phyloP scores from a whole-genome alignment of 2,329 filamentous ascomycete genomes.

The Ceratocystis lukuohia region DNA sequence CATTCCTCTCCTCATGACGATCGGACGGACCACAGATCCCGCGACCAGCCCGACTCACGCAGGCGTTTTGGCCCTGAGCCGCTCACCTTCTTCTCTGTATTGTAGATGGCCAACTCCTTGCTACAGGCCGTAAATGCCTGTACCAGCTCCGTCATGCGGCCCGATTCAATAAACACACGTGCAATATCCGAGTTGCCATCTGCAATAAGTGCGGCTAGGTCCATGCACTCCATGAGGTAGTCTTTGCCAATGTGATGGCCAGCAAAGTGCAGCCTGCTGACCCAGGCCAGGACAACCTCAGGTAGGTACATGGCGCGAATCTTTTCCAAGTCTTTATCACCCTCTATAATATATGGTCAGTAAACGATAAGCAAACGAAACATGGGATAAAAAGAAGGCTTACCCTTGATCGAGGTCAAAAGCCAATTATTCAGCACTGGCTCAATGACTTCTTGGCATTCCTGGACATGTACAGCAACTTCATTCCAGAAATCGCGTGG shows the following conservation, averaged over 20 bases:
- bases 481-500: conserved; percentile 40
- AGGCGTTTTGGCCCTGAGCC: conserved; percentile 42
- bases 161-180: conserved; percentile 47
- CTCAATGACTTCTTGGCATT: conserved; percentile 42
- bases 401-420: conserved; percentile 41
- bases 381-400: conserved; percentile 21
- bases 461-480: conserved; percentile 41
- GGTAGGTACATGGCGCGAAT: conserved; percentile 72
- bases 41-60: conserved; percentile 48
- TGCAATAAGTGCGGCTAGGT: conserved; percentile 63
- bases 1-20: conserved; percentile 22
- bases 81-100: conserved; percentile 39
- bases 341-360: conserved; percentile 31
- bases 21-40: conserved; percentile 48
- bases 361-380: neutral
- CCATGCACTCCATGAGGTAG: conserved; percentile 71
- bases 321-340: conserved; percentile 45
- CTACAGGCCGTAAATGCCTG: conserved; percentile 64
- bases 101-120: conserved; percentile 50
- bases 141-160: conserved; percentile 62
- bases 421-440: conserved; percentile 56
- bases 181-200: conserved; percentile 55
- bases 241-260: conserved; percentile 63
- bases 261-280: conserved; percentile 66
- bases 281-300: conserved; percentile 71